phyloP scores from a whole-genome alignment of 768 basidiomycete species.

The Tricholoma sp. region DNA sequence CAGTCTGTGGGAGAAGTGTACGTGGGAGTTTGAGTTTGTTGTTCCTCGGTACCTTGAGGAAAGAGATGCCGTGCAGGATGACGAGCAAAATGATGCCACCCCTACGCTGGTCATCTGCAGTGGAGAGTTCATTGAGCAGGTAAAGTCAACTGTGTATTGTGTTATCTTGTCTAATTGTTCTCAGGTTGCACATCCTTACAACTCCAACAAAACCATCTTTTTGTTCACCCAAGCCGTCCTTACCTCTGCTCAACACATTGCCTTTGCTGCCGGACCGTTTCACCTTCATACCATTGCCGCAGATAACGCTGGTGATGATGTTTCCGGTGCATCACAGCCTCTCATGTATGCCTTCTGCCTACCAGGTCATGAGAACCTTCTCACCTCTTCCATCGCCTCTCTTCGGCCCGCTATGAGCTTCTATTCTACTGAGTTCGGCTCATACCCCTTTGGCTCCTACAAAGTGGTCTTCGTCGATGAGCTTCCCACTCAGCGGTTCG shows the following conservation, averaged over 20 bases:
- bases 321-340: constrained; percentile 58
- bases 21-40: constrained; percentile 97
- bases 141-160: constrained; percentile 24
- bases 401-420: constrained; percentile 90
- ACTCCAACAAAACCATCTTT: constrained; percentile 92
- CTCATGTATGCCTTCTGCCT: constrained; percentile 90
- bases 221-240: constrained; percentile 81
- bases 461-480: constrained; percentile 94
- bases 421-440: constrained; percentile 87
- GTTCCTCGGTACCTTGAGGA: constrained; percentile 83
- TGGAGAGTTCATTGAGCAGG: constrained; percentile 94
- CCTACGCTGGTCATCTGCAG: constrained; percentile 92
- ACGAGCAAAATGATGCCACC: no score
- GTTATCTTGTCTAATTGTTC: constrained; percentile 6
- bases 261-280: constrained; percentile 95
- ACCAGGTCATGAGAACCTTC: constrained; percentile 76
- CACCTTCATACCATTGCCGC: constrained; percentile 66
- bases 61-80: no score
- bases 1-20: constrained; percentile 91
- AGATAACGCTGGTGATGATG: constrained; percentile 57
- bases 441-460: constrained; percentile 93
- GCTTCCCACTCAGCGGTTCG: constrained; percentile 74
- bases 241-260: constrained; percentile 94
- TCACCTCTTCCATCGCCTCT: constrained; percentile 66
- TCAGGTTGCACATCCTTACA: constrained; percentile 90